Conservation (phyloP, 1,284 basidiomycete species). For the Thecaphora thlaspeos region DNA sequence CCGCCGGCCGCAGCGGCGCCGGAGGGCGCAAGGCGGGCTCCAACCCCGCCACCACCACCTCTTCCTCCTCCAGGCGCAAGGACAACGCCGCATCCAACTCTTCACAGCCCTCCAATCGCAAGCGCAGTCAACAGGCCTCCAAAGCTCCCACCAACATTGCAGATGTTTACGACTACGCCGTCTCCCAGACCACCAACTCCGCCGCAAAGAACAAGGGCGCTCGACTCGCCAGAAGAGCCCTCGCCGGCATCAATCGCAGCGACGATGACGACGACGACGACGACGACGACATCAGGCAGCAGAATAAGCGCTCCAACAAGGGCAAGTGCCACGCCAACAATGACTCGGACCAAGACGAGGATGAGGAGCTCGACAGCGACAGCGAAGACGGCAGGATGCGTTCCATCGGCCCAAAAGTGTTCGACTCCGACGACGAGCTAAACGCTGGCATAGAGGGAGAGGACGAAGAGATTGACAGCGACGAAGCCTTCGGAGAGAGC, state of each 20-base stretch:
- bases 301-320: slow-evolving; percentile 10
- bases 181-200: not conserved
- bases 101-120: slow-evolving; percentile 11
- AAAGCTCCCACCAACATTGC: slow-evolving; percentile 6
- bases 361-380: slow-evolving; percentile 13
- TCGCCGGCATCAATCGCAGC: slow-evolving; percentile 43
- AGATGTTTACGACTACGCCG: slow-evolving; percentile 28
- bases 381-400: slow-evolving; percentile 4
- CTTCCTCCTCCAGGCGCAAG: not conserved
- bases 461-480: slow-evolving; percentile 56
- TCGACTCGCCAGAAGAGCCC: slow-evolving; percentile 12
- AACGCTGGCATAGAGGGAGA: slow-evolving; percentile 34
- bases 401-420: slow-evolving; percentile 36
- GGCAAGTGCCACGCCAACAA: slow-evolving; percentile 7
- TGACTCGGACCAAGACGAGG: slow-evolving; percentile 11
- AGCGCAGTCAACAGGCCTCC: no score
- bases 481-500: slow-evolving; percentile 54
- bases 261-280: slow-evolving; percentile 60
- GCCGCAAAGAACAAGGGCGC: slow-evolving; percentile 11
- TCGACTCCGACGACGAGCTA: slow-evolving; percentile 43
- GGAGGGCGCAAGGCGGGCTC: not conserved
- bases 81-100: slow-evolving; percentile 16
- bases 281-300: slow-evolving; percentile 57
- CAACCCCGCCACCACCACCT: slow-evolving; percentile 1
- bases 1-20: not conserved